phyloP scores from a whole-genome alignment of 1,284 basidiomycete species.

The Trichosporon asahii region DNA sequence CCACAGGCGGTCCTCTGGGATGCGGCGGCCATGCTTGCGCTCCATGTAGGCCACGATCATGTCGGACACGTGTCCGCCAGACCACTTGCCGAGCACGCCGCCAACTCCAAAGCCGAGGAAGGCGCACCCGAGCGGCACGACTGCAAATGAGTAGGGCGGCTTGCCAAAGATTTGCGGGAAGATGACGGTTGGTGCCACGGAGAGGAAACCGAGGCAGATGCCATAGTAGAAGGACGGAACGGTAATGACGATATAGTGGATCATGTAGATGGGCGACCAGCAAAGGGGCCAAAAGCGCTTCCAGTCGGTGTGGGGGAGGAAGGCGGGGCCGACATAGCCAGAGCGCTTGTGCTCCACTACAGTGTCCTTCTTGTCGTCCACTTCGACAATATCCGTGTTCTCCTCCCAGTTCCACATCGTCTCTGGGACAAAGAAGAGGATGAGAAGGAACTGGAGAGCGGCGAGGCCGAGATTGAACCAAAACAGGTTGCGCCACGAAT shows the following conservation, averaged over 20 bases:
- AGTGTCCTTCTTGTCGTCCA: not conserved
- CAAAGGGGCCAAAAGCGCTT: slow-evolving; percentile 34
- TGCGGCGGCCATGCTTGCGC: slow-evolving; percentile 34
- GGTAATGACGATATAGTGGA: slow-evolving; percentile 30
- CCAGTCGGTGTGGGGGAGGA: slow-evolving; percentile 45
- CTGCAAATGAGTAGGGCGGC: slow-evolving; percentile 42
- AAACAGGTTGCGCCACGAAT: slow-evolving; percentile 38
- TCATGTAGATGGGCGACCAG: slow-evolving; percentile 36
- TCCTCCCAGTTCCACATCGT: slow-evolving; percentile 40
- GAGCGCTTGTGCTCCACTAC: not conserved
- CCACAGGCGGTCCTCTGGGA: slow-evolving; percentile 50
- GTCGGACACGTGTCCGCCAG: slow-evolving; percentile 43
- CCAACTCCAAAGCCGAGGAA: slow-evolving; percentile 48
- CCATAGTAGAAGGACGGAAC: slow-evolving; percentile 45
- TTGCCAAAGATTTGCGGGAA: slow-evolving; percentile 41
- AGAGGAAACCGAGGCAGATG: slow-evolving; percentile 42
- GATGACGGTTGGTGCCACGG: slow-evolving; percentile 46
- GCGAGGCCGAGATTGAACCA: slow-evolving; percentile 43
- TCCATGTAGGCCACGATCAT: slow-evolving; percentile 37
- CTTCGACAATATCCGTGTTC: not conserved
- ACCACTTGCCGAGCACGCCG: slow-evolving; percentile 44
- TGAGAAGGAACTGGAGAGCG: slow-evolving; percentile 14
- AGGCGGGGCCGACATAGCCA: slow-evolving; percentile 33
- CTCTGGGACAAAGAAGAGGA: slow-evolving; percentile 45
- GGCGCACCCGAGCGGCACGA: slow-evolving; percentile 37